Evolutionary conservation across 176 grass and related monocot species (phyloP).

Genomic region (Luzula sylvatica): DNA sequence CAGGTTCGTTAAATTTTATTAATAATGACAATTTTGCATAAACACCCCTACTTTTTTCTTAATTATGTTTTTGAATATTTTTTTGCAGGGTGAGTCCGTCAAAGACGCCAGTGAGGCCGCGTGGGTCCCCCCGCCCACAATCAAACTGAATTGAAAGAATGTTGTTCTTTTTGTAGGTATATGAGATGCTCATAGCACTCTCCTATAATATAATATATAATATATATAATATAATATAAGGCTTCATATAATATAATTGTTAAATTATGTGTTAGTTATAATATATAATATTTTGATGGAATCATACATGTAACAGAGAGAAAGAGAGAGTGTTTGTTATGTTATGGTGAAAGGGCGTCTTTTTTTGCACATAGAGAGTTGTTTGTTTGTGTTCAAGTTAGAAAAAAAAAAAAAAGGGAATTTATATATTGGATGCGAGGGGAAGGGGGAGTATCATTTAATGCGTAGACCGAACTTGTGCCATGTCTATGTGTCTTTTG

Average conservation of each 20-base stretch:
- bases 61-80: neutral
- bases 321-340: constrained; percentile 9
- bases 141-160: constrained; percentile 1
- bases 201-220: constrained; percentile 59
- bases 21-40: constrained; percentile 36
- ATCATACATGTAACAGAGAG: constrained; percentile 20
- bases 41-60: no score
- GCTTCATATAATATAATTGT: constrained; percentile 27
- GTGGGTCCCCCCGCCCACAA: constrained; percentile 57
- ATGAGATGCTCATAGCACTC: constrained; percentile 62
- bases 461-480: no score
- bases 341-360: no score
- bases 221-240: constrained; percentile 53
- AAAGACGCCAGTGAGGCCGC: constrained; percentile 93
- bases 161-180: constrained; percentile 42
- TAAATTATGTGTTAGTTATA: constrained; percentile 1
- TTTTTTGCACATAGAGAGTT: constrained; percentile 25
- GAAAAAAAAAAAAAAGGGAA: neutral
- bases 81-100: constrained; percentile 92
- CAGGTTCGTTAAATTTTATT: constrained; percentile 34
- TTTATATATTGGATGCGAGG: no score
- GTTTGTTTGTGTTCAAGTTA: constrained; percentile 12
- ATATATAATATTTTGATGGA: constrained; percentile 11
- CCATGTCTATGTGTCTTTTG: no score
- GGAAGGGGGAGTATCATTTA: no score